Base-by-base conservation (phyloP, 1,284 basidiomycete genomes). In the Farysia itapuensis region DNA sequence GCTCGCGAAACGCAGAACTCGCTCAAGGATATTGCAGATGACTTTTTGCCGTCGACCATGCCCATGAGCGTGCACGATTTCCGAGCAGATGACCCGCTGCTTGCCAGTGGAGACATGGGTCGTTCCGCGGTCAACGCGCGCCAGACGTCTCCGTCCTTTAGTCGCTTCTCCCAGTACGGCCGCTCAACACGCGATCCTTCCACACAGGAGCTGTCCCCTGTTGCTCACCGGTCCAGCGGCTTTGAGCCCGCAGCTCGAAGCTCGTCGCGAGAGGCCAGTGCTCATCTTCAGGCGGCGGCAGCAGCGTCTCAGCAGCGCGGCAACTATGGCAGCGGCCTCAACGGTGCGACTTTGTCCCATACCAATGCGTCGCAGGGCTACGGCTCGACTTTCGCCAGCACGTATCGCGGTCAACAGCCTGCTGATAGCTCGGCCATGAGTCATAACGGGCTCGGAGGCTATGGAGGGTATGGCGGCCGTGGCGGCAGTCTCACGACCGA, bases 31-130 rank as follows among this genome's bases (percentile, higher is more conserved):
- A 70, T 67, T 20, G 64, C 42, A n/a, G 65, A 67, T 34, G 69
- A 72, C 29, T 65, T 70, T 34, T 36, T 64, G 46, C 64, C 67
- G 15, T 54, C 63, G 5, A 39, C 67, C 5, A 42, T 67, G 45
- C 49, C 60, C n/a, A 57, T 58, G 46, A 59, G 50, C 32, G 44
- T 68, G n/a, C 52, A 68, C 35, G 66, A 68, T 36, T 52, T 68
- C 43, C 47, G 53, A 14, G 33, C 53, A 5, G 56, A 63, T 31
- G 59, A 57, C 7, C 34, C 34, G 6, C 9, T 22, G 34, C 34
- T 35, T 12, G 34, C 19, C 18, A 19, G 9, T 9, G 34, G 20
- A 6, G 18, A 20, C 5, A 20, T 20, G 6, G 20, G 9, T 23
- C 18, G 19, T 11, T 33, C 31, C 18, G 9, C 31, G 9, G n/a